A percentile compares a stretch with the other conserved stretches of the same genome.
phyloP scores from a whole-genome alignment of 2,329 filamentous ascomycete genomes.

The Claviceps africana region DNA sequence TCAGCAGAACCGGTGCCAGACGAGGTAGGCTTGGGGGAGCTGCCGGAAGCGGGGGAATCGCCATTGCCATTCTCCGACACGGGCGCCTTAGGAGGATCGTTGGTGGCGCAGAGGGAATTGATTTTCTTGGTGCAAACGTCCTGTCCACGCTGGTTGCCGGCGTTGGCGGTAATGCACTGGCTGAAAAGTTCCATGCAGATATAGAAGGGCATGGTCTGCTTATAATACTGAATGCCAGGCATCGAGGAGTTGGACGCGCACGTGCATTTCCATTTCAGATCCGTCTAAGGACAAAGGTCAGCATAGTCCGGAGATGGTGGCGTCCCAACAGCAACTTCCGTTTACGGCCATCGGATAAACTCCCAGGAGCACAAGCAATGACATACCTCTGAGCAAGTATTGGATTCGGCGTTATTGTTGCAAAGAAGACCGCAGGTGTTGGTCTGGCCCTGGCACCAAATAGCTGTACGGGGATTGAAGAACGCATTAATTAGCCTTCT shows the following conservation, averaged over 20 bases:
- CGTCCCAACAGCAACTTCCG: slow-evolving; percentile 3
- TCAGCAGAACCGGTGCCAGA: slow-evolving; percentile 7
- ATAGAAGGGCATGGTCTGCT: slow-evolving; percentile 37
- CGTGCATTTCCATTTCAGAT: slow-evolving; percentile 32
- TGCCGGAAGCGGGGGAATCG: slow-evolving; percentile 13
- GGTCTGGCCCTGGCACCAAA: slow-evolving; percentile 37
- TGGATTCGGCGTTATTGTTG: slow-evolving; percentile 20
- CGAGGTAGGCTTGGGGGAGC: slow-evolving; percentile 12
- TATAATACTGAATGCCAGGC: slow-evolving; percentile 39
- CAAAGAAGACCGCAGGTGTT: slow-evolving; percentile 38
- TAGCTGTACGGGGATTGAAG: slow-evolving; percentile 20
- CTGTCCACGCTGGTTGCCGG: slow-evolving; percentile 29
- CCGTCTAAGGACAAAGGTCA: slow-evolving; percentile 15
- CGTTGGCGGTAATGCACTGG: slow-evolving; percentile 31
- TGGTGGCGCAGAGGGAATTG: slow-evolving; percentile 29
- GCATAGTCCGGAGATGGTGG: slow-evolving; percentile 1
- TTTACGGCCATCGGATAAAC: too few species aligned
- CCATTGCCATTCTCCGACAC: slow-evolving; percentile 9
- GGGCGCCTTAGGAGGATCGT: slow-evolving; percentile 20
- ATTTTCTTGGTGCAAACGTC: slow-evolving; percentile 34
- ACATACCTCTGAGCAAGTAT: slow-evolving; percentile 35
- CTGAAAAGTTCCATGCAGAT: slow-evolving; percentile 35
- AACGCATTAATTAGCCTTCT: too few species aligned
- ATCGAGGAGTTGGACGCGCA: slow-evolving; percentile 33
- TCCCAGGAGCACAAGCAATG: neutral